These are phyloP conservation scores for Blechomonas ayalai DNA, from an alignment of 208 protist genomes.

Conservation along the genomic window DNA sequence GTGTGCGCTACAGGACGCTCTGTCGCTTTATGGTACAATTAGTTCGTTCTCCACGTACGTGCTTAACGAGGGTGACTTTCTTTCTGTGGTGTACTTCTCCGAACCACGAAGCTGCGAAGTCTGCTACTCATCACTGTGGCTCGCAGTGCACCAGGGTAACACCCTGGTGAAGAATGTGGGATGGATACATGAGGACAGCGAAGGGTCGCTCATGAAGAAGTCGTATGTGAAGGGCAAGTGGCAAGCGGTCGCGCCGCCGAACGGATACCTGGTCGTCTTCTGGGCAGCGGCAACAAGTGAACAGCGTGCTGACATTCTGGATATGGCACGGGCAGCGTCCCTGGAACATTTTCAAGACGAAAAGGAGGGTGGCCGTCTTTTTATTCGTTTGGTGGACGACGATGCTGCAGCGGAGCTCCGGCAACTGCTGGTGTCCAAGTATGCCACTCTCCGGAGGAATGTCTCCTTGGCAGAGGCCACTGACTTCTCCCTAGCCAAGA, in stretches of 20 bases:
- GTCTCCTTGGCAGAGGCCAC: conserved; percentile 41
- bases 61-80: conserved; percentile 19
- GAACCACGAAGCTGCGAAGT: conserved; percentile 9
- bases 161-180: conserved; percentile 27
- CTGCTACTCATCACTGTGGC: conserved; percentile 8
- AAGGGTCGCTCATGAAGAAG: conserved; percentile 24
- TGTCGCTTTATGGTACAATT: conserved; percentile 20
- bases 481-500: conserved; percentile 34
- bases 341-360: conserved; percentile 41
- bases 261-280: conserved; percentile 33
- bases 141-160: not conserved
- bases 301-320: conserved; percentile 5
- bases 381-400: conserved; percentile 36
- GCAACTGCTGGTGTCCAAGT: conserved; percentile 11
- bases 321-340: conserved; percentile 9
- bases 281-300: conserved; percentile 16
- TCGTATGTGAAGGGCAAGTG: conserved; percentile 25
- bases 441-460: conserved; percentile 20
- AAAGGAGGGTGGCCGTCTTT: conserved; percentile 58
- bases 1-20: conserved; percentile 4
- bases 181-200: conserved; percentile 46
- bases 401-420: conserved; percentile 35
- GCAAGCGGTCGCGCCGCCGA: not conserved
- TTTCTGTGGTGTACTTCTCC: conserved; percentile 26
- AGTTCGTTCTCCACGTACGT: conserved; percentile 16